Conservation (phyloP, 768 basidiomycete genomes). For the Lentinula sp. region DNA sequence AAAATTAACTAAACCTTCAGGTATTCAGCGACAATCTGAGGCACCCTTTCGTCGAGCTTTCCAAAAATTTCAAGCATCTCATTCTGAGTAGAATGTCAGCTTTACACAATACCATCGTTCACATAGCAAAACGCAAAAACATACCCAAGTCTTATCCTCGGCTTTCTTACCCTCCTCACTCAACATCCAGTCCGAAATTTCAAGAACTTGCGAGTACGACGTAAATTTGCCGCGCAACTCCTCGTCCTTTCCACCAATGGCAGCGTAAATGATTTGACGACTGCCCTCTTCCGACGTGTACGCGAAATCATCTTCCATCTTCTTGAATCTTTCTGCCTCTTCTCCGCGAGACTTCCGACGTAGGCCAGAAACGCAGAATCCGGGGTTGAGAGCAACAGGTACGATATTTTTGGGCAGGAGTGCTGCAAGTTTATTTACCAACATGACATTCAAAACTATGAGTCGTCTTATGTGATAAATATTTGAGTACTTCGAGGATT, state of each 20-base stretch:
- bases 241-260: constrained; percentile 15
- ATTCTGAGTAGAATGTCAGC: constrained; percentile 8
- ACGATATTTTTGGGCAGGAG: constrained; percentile 15
- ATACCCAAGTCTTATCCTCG: constrained; percentile 29
- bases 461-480: too few species aligned
- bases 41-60: not conserved
- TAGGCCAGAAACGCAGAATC: constrained; percentile 23
- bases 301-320: constrained; percentile 7
- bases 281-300: constrained; percentile 24
- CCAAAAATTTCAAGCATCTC: constrained; percentile 19
- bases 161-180: constrained; percentile 20
- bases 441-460: constrained; percentile 24
- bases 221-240: not conserved
- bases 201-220: constrained; percentile 6
- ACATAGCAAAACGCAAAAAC: not conserved
- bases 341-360: constrained; percentile 3
- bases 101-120: not conserved
- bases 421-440: constrained; percentile 20
- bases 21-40: not conserved
- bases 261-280: constrained; percentile 25
- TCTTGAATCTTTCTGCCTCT: not conserved
- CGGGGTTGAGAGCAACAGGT: constrained; percentile 19
- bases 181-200: constrained; percentile 26
- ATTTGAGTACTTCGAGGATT: too few species aligned
- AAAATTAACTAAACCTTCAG: not conserved